Percentiles rank a stretch among this genome's conserved stretches.
Conservation (phyloP, 371 early-diverging fungal species). For the Mucor velutinosus region DNA sequence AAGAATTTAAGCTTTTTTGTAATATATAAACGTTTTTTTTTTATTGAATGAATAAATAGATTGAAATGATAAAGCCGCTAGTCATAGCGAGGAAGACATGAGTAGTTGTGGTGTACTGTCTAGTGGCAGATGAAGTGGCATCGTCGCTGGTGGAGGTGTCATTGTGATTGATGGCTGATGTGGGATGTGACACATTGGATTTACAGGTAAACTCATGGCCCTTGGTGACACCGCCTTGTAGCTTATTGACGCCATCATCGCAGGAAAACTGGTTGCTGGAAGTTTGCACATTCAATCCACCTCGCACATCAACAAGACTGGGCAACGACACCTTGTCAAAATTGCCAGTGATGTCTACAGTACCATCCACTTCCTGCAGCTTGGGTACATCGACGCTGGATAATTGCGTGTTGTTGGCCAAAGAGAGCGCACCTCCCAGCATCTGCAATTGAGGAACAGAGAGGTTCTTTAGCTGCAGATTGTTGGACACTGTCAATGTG, state of each 20-base stretch:
- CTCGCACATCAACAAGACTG: conserved; percentile 41
- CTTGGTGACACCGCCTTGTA: conserved; percentile 43
- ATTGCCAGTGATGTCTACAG: conserved; percentile 50
- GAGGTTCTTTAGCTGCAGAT: conserved; percentile 40
- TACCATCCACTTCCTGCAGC: conserved; percentile 52
- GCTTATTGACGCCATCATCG: conserved; percentile 31
- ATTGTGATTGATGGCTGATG: conserved; percentile 24
- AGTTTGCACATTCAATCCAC: conserved; percentile 48
- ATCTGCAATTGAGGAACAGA: conserved; percentile 42
- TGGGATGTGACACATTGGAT: conserved; percentile 35
- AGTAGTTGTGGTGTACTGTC: neutral
- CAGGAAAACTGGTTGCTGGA: conserved; percentile 38
- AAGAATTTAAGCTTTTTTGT: conserved; percentile 25
- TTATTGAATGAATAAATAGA: neutral
- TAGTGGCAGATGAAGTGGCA: neutral
- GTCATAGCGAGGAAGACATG: neutral
- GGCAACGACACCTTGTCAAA: conserved; percentile 49
- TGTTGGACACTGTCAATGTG: conserved; percentile 52
- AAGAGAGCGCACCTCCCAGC: conserved; percentile 54
- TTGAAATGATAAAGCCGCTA: neutral
- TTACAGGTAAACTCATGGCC: conserved; percentile 46
- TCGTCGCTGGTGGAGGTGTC: neutral
- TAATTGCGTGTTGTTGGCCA: conserved; percentile 50
- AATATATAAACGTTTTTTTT: neutral
- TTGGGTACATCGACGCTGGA: conserved; percentile 35